Evolutionary conservation across 768 basidiomycete genomes (phyloP).

Genomic region (Tulasnella sp.): DNA sequence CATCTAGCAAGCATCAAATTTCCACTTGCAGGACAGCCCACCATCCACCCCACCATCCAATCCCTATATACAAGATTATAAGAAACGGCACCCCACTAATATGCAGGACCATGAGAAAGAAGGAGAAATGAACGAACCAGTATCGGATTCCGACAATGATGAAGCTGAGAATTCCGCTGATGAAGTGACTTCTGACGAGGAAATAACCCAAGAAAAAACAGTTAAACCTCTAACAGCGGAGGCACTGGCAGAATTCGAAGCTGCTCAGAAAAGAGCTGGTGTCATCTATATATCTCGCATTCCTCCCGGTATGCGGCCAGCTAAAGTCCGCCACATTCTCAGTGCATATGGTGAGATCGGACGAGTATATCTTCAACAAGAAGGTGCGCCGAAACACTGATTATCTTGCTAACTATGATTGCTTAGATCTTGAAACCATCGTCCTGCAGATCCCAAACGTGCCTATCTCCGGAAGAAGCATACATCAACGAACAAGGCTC

Average conservation of each 20-base stretch:
- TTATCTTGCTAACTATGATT: not conserved
- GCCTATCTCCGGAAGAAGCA: constrained; percentile 72
- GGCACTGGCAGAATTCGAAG: constrained; percentile 60
- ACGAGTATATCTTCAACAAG: constrained; percentile 83
- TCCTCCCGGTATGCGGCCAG: constrained; percentile 95
- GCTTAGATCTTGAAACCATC: not conserved
- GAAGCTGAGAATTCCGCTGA: not conserved
- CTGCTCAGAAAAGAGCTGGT: constrained; percentile 61
- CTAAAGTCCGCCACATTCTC: constrained; percentile 91
- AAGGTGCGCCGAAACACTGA: constrained; percentile 52
- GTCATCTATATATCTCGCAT: constrained; percentile 91
- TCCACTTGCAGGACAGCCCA: too few species aligned
- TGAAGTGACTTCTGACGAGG: too few species aligned
- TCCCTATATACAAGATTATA: too few species aligned
- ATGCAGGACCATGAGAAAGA: too few species aligned
- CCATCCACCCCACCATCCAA: too few species aligned
- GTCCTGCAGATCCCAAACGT: constrained; percentile 57
- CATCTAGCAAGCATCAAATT: too few species aligned
- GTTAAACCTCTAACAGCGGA: constrained; percentile 65
- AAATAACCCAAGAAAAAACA: constrained; percentile 39
- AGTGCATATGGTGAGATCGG: constrained; percentile 80
- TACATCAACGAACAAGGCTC: constrained; percentile 70
- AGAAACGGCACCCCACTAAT: too few species aligned
- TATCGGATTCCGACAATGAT: not conserved
- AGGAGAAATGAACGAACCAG: too few species aligned